Evolutionary conservation across 2,329 filamentous ascomycete genomes (phyloP), one percentile per base, ranked within the genome.

Genomic region (Didymella pomorum): DNA sequence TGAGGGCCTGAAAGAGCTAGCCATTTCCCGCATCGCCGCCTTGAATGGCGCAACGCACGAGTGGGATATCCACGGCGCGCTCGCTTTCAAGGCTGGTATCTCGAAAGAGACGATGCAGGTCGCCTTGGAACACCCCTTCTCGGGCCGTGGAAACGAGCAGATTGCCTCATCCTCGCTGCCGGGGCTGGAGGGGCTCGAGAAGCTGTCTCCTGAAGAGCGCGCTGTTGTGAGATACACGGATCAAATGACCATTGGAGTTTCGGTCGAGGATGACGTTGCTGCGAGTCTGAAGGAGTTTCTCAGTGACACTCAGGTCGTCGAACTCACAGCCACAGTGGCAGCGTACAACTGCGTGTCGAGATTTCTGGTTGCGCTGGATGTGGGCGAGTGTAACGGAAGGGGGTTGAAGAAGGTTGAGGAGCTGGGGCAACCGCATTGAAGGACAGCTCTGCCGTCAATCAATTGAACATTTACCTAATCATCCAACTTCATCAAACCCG

Each of bases 1-100:
- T 6, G 76, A 77, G 4, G 66, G 66, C 65, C 70, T 93, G 48
- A 87, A 90, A 62, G 92, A 96, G 79, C 81, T 95, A 9, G 89
- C 90, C 64, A 93, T 96, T 68, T 89, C 86, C 65, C 85, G 92
- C 50, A 89, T 96, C n/a, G 93, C 93, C 14, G 87, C 89, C 20
- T 85, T 92, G 69, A 96, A 96, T 77, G 76, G 84, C 14, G 93
- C 93, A 0, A 92, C 90, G 84, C 96, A 93, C 77, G 92, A 96
- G 77, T 96, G 91, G 92, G 84, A 81, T 43, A 85, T 91, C 48
- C 93, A 96, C 72, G 88, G 87, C 16, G 91, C 91, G 2, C 69
- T 82, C 2, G 82, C 94, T 9, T 82, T 85, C 8, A 80, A 82
- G 29, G 79, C 79, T 23, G 87, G 83, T 0, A 86, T 89, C 8